These are phyloP conservation scores for Podila epigama DNA, from an alignment of 192 early-diverging fungal genomes.

Conservation along the genomic window DNA sequence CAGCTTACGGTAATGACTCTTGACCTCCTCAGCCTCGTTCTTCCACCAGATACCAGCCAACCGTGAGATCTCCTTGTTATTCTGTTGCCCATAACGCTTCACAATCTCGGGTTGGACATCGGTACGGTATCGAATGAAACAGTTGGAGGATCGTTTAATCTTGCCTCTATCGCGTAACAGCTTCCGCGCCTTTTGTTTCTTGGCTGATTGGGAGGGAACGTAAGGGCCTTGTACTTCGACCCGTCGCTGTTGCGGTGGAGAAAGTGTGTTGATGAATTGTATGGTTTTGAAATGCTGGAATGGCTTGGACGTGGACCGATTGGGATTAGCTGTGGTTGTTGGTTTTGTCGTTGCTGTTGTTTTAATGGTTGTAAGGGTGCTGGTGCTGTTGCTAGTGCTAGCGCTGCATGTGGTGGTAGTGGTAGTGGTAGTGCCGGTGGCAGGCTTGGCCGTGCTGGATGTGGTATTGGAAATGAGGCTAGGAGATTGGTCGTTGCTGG, in stretches of 20 bases:
- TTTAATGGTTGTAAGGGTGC: neutral
- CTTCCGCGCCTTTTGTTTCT: constrained; percentile 24
- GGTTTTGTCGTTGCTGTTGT: constrained; percentile 2
- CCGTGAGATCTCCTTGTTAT: constrained; percentile 63
- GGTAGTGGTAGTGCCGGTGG: no score
- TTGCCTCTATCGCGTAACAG: constrained; percentile 26
- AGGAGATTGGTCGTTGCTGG: no score
- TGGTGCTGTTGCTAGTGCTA: no score
- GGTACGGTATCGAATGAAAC: constrained; percentile 63
- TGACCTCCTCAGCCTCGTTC: constrained; percentile 53
- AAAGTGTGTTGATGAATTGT: constrained; percentile 29
- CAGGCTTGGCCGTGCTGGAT: no score
- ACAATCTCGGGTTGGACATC: constrained; percentile 62
- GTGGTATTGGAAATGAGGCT: no score
- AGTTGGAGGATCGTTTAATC: constrained; percentile 47
- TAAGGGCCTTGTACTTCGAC: neutral
- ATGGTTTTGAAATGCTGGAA: no score
- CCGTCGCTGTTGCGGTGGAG: constrained; percentile 11
- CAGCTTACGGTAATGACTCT: constrained; percentile 53
- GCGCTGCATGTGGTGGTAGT: no score
- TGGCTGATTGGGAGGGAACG: constrained; percentile 15
- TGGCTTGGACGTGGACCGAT: neutral
- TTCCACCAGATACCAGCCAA: constrained; percentile 63
- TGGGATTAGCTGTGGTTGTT: no score
- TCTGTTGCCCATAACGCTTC: constrained; percentile 46